phyloP scores from a whole-genome alignment of 441 rosid genomes.

The Biscutella laevigata region DNA sequence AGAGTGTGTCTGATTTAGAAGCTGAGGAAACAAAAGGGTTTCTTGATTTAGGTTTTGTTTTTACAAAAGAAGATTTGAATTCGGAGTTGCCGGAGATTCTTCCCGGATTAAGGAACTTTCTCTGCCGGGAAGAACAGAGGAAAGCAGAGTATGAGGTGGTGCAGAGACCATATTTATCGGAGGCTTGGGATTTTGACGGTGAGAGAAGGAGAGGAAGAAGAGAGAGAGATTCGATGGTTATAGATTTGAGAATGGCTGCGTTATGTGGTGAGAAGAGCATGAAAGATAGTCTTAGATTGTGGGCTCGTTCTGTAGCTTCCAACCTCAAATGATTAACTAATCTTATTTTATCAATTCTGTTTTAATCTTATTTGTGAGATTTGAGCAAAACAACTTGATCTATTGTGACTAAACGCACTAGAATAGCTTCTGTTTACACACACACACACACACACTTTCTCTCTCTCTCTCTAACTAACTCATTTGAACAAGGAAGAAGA shows the following conservation, averaged over 20 bases:
- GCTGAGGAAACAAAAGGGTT: conserved; percentile 70
- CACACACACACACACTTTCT: no score
- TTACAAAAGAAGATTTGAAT: conserved; percentile 62
- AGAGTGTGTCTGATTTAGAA: conserved; percentile 23
- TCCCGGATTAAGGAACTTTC: conserved; percentile 52
- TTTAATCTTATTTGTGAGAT: no score
- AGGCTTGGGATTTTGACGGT: conserved; percentile 56
- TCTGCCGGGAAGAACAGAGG: conserved; percentile 29
- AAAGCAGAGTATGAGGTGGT: conserved; percentile 16
- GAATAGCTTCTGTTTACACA: no score
- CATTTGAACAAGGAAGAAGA: no score
- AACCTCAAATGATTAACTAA: conserved; percentile 38
- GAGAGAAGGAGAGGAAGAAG: conserved; percentile 10
- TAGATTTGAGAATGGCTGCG: conserved; percentile 51
- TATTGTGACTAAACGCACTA: no score
- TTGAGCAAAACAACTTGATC: no score
- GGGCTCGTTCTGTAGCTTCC: conserved; percentile 82
- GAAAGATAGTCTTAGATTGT: conserved; percentile 53
- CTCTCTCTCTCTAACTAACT: no score
- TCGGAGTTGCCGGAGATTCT: conserved; percentile 60
- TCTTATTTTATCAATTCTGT: not conserved
- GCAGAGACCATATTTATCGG: conserved; percentile 67
- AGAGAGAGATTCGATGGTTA: conserved; percentile 33
- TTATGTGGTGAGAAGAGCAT: conserved; percentile 44
- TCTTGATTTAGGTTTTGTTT: conserved; percentile 83